A percentile compares a stretch with the other conserved stretches of the same genome.
These are phyloP conservation scores for Umbelopsis ramanniana DNA, from an alignment of 192 early-diverging fungal genomes.

Conservation along the genomic window DNA sequence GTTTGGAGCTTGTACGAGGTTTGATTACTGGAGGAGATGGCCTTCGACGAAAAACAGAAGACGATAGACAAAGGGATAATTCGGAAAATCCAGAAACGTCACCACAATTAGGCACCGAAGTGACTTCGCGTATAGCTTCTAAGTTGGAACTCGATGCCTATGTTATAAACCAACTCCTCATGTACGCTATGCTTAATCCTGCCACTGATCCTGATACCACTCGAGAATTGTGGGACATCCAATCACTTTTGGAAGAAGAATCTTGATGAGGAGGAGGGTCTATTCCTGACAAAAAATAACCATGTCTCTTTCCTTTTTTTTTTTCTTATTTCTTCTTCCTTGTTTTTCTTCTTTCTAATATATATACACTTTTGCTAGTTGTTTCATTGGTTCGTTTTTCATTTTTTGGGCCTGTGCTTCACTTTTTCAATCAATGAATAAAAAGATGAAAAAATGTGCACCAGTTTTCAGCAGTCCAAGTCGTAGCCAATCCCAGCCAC, in stretches of 20 bases:
- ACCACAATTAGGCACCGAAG: constrained; percentile 1
- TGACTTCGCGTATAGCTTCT: constrained; percentile 13
- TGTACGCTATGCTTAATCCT: constrained; percentile 35
- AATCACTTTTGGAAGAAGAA: constrained; percentile 36
- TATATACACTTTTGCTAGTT: constrained; percentile 1
- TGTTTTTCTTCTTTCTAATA: constrained; percentile 2
- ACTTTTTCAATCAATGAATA: too few species aligned
- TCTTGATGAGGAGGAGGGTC: constrained; percentile 13
- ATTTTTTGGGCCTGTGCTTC: not conserved
- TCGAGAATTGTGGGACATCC: constrained; percentile 34
- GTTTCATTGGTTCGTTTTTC: not conserved
- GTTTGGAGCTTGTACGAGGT: constrained; percentile 34
- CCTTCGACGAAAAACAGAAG: constrained; percentile 23
- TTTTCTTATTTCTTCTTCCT: not conserved
- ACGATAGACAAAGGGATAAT: constrained; percentile 6
- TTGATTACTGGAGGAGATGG: constrained; percentile 37
- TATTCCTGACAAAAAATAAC: not conserved
- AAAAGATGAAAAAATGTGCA: too few species aligned
- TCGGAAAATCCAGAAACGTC: not conserved
- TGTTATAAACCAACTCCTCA: constrained; percentile 29
- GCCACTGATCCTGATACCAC: constrained; percentile 36
- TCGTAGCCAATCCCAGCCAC: not conserved
- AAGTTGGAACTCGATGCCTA: constrained; percentile 31
- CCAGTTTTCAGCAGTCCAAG: not conserved
- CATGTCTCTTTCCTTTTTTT: not conserved